phyloP scores from a whole-genome alignment of 495 filamentous ascomycete species.

The Acidiella bohemica region DNA sequence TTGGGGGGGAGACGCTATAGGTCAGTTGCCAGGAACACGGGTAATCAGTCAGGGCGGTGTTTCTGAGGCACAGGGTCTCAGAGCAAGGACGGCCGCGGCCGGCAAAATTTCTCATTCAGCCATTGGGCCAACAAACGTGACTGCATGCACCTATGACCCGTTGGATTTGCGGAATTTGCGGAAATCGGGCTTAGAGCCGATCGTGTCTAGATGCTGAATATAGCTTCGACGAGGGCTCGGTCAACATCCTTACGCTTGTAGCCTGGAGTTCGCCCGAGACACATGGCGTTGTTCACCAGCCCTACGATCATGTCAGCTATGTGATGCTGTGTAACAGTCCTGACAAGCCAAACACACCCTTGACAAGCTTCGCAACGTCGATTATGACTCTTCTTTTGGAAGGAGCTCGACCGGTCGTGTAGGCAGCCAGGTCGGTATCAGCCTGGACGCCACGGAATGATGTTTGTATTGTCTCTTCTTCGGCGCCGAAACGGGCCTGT shows the following conservation, averaged over 20 bases:
- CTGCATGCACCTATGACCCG: background rate
- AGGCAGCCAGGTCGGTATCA: constrained; percentile 11
- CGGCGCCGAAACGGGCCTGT: too few species aligned
- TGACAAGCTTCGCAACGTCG: constrained; percentile 26
- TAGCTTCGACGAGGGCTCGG: constrained; percentile 32
- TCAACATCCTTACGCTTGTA: constrained; percentile 47
- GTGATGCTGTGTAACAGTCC: constrained; percentile 25
- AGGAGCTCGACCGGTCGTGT: constrained; percentile 13
- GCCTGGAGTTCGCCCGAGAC: constrained; percentile 49
- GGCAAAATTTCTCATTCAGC: too few species aligned
- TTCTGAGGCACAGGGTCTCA: too few species aligned
- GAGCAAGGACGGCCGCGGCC: too few species aligned
- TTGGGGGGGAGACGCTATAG: too few species aligned
- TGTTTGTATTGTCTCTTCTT: background rate
- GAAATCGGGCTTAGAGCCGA: too few species aligned
- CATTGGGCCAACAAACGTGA: too few species aligned
- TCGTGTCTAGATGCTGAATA: constrained; percentile 7
- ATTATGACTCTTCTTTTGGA: too few species aligned
- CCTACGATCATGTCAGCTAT: constrained; percentile 1
- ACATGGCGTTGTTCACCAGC: constrained; percentile 26
- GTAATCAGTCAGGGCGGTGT: too few species aligned
- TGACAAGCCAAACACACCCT: constrained; percentile 25
- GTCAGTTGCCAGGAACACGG: too few species aligned
- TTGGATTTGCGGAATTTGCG: background rate
- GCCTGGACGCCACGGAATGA: background rate